phyloP scores from a whole-genome alignment of 106 monocot species.

The Acanthochlamys bracteata region DNA sequence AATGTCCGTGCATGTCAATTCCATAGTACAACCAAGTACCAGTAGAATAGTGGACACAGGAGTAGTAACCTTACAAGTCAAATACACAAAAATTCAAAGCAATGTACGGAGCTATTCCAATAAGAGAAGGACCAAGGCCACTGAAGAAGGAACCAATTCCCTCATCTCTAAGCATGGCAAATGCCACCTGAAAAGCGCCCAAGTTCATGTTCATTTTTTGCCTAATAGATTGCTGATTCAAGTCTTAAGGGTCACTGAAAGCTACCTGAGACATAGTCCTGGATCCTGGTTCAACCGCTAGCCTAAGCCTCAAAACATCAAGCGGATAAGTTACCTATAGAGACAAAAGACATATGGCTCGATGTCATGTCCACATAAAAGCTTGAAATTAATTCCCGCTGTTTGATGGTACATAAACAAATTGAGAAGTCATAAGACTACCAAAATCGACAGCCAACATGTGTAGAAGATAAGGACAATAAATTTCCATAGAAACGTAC shows the following conservation, averaged over 20 bases:
- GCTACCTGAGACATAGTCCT: conserved; percentile 87
- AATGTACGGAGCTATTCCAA: conserved; percentile 95
- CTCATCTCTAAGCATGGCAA: conserved; percentile 88
- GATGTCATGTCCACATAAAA: no score
- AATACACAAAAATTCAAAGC: conserved; percentile 97
- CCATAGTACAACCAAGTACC: neutral
- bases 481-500: conserved; percentile 29
- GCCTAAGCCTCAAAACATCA: conserved; percentile 83
- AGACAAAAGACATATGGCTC: neutral
- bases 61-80: conserved; percentile 69
- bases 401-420: no score
- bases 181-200: conserved; percentile 57
- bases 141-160: conserved; percentile 80
- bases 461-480: no score
- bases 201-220: neutral
- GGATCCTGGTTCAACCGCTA: conserved; percentile 86
- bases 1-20: conserved; percentile 7
- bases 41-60: neutral
- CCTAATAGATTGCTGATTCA: neutral
- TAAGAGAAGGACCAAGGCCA: conserved; percentile 93
- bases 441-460: no score
- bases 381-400: no score
- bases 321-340: conserved; percentile 88
- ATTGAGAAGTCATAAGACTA: no score
- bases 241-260: neutral